These are phyloP conservation scores for Dryadomyces quercus-mongolicae DNA, from an alignment of 2,329 filamentous ascomycete genomes.

Conservation along the genomic window DNA sequence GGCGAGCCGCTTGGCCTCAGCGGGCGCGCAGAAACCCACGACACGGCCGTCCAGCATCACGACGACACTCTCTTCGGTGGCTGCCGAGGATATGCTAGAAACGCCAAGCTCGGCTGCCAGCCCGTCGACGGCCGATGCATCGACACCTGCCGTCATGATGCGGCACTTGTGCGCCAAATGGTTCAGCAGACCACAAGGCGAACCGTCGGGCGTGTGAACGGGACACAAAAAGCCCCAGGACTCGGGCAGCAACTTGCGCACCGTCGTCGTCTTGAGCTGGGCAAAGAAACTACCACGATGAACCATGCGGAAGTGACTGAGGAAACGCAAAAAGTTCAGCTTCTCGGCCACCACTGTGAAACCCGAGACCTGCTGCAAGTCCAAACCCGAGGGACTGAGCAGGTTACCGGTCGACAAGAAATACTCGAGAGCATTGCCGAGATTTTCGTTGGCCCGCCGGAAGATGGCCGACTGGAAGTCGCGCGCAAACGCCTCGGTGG, in stretches of 20 bases:
- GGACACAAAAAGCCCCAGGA: slow-evolving; percentile 98
- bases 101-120: slow-evolving; percentile 73
- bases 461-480: slow-evolving; percentile 74
- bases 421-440: slow-evolving; percentile 81
- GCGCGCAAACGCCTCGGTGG: slow-evolving; percentile 61
- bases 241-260: slow-evolving; percentile 88
- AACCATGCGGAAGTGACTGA: slow-evolving; percentile 97
- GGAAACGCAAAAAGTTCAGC: slow-evolving; percentile 97
- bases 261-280: slow-evolving; percentile 91
- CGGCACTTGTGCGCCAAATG: slow-evolving; percentile 92
- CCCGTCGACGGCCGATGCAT: slow-evolving; percentile 62
- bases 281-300: slow-evolving; percentile 99
- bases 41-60: slow-evolving; percentile 86
- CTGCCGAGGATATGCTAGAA: slow-evolving; percentile 63
- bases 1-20: slow-evolving; percentile 67
- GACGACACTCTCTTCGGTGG: slow-evolving; percentile 70
- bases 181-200: slow-evolving; percentile 87
- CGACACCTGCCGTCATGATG: slow-evolving; percentile 63
- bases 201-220: slow-evolving; percentile 92
- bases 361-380: slow-evolving; percentile 87
- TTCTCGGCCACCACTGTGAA: slow-evolving; percentile 97
- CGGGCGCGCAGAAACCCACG: slow-evolving; percentile 79
- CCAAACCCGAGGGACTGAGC: slow-evolving; percentile 78
- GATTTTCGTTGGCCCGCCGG: slow-evolving; percentile 71
- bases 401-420: slow-evolving; percentile 95